These are phyloP conservation scores for Chalaropsis thielavioides DNA, from an alignment of 2,329 filamentous ascomycete species.

Conservation along the genomic window DNA sequence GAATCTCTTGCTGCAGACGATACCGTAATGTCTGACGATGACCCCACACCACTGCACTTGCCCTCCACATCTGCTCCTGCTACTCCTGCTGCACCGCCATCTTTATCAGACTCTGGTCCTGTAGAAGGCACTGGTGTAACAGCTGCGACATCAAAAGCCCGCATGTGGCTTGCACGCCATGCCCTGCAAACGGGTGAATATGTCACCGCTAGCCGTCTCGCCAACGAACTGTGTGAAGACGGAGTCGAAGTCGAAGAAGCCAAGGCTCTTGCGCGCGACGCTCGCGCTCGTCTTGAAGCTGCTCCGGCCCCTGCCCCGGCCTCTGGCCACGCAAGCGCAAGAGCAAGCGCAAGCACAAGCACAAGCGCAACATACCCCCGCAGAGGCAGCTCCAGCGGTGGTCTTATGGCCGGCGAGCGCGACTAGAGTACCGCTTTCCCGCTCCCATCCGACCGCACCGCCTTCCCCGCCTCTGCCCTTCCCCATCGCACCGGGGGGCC, in stretches of 20 bases:
- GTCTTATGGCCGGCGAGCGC: background rate
- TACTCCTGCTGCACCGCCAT: background rate
- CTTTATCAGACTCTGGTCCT: slow-evolving; percentile 21
- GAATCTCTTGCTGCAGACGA: slow-evolving; percentile 8
- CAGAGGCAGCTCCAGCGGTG: background rate
- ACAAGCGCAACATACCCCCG: background rate
- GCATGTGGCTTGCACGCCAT: slow-evolving; percentile 82
- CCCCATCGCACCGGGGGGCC: background rate
- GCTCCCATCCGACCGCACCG: background rate
- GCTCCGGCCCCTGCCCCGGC: background rate
- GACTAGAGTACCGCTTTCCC: background rate
- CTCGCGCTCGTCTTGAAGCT: slow-evolving; percentile 56
- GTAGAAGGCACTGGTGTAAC: slow-evolving; percentile 66
- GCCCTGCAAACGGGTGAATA: slow-evolving; percentile 66
- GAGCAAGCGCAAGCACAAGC: background rate
- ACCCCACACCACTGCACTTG: background rate
- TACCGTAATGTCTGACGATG: slow-evolving; percentile 23
- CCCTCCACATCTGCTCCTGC: background rate
- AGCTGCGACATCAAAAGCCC: slow-evolving; percentile 75
- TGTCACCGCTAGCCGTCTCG: slow-evolving; percentile 60
- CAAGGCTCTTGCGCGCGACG: slow-evolving; percentile 79
- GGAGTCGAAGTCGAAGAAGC: slow-evolving; percentile 94
- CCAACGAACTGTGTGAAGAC: slow-evolving; percentile 86
- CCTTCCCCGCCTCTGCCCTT: background rate
- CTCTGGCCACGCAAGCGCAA: background rate